Evolutionary conservation across 78 protist genomes (phyloP).

Genomic region (Isochrysis galbana): DNA sequence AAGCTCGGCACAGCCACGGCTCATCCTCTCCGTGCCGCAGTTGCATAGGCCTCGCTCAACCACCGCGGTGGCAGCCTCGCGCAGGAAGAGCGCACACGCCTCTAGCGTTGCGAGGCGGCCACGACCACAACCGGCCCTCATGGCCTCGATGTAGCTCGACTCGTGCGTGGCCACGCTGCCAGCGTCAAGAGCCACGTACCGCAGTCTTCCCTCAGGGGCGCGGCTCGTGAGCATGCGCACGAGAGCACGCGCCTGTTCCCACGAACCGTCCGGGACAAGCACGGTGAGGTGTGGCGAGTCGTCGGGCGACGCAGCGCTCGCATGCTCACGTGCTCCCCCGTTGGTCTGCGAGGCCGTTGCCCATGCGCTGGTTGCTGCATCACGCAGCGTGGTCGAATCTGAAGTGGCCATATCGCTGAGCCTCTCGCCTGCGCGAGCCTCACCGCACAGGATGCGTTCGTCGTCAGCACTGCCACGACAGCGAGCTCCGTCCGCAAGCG

Average conservation of each 20-base stretch:
- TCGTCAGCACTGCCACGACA: neutral
- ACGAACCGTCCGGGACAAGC: neutral
- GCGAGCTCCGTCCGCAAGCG: neutral
- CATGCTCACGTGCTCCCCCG: too few species aligned
- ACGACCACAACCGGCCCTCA: neutral
- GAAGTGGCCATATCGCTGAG: too few species aligned
- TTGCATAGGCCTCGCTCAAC: too few species aligned
- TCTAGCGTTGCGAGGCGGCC: neutral
- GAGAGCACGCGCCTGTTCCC: neutral
- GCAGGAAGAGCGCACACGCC: neutral
- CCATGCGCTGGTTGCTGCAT: too few species aligned
- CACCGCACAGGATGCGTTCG: neutral
- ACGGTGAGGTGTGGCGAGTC: neutral
- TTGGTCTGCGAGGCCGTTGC: too few species aligned
- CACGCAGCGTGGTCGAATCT: too few species aligned
- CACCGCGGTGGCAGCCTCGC: neutral
- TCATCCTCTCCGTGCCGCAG: too few species aligned
- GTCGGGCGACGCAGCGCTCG: too few species aligned
- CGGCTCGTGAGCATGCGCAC: neutral
- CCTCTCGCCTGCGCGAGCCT: too few species aligned
- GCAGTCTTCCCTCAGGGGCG: neutral
- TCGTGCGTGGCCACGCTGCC: neutral
- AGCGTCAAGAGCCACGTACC: neutral
- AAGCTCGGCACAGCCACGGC: too few species aligned
- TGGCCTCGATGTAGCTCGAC: neutral